Evolutionary conservation across 2,329 filamentous ascomycete genomes (phyloP), one percentile per base, ranked within the genome.

Genomic region (Harringtonia lauricola): DNA sequence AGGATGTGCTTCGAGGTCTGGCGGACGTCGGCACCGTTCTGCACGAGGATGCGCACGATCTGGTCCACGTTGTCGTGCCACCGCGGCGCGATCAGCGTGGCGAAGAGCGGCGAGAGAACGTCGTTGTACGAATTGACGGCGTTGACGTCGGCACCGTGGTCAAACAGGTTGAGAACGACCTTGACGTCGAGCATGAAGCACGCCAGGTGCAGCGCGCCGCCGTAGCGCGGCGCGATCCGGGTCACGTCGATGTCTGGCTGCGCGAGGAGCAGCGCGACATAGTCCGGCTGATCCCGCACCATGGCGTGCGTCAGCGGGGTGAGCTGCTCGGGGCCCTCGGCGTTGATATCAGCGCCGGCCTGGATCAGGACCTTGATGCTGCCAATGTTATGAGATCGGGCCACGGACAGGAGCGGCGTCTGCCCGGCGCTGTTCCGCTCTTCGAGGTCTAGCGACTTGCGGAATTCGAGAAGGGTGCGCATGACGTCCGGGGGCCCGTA

Each of bases 401-500:
- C 7, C 6, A 39, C 36, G 22, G 10, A 29, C 36, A 39, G 21
- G 21, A 39, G 36, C 15, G 36, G 36, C 24, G 36, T 39, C 9
- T 18, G 5, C 21, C 22, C 15, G 12, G 8, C 8, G 9, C 14
- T 24, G 24, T 26, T 18, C n/a, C 19, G 36, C 21, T 14, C 36
- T 21, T 39, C 36, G 9, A 29, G 14, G 24, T 28, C 21, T 4
- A 39, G 36, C 7, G 24, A 29, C 21, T 21, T 17, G 24, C 36
- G 36, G 36, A 39, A 39, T 15, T 39, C 36, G 36, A 39, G 36
- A 5, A 39, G 36, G n/a, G 28, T 29, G 36, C 36, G 36, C 36
- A 39, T 39, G 36, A 39, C 28, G 8, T 39, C 36, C n/a, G 36
- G 36, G 21, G 21, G 21, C 21, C n/a, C 18, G 10, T 17, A 7